A percentile compares a stretch with the other conserved stretches of the same genome.
Evolutionary conservation across 192 early-diverging fungal species (phyloP).

Genomic region (Gamsiella multidivaricata): DNA sequence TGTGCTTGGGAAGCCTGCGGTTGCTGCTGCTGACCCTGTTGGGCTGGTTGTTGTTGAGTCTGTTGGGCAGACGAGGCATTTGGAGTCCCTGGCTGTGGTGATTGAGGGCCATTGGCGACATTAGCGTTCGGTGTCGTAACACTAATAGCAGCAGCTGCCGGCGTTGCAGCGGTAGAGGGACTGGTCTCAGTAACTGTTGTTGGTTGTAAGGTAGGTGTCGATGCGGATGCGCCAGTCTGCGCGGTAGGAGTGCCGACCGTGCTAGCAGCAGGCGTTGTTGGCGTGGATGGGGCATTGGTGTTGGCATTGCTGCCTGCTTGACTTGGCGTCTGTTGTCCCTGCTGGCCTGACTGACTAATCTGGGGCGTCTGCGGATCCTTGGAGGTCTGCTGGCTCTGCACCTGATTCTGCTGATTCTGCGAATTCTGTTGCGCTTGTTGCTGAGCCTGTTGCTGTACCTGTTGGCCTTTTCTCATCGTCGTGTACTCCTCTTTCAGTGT

Average conservation of each 20-base stretch:
- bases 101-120: slow-evolving; percentile 30
- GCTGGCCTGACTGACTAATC: slow-evolving; percentile 9
- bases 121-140: slow-evolving; percentile 19
- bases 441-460: slow-evolving; percentile 33
- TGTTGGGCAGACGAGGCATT: slow-evolving; percentile 12
- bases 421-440: slow-evolving; percentile 25
- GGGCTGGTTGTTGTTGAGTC: slow-evolving; percentile 3
- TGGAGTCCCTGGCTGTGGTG: slow-evolving; percentile 37
- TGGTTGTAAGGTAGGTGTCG: slow-evolving; percentile 15
- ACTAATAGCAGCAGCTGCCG: slow-evolving; percentile 6
- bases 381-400: slow-evolving; percentile 32
- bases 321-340: slow-evolving; percentile 16
- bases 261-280: slow-evolving; percentile 47
- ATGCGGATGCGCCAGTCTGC: slow-evolving; percentile 27
- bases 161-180: slow-evolving; percentile 21
- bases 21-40: slow-evolving; percentile 10
- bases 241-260: slow-evolving; percentile 29
- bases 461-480: slow-evolving; percentile 68
- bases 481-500: slow-evolving; percentile 91
- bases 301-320: not conserved
- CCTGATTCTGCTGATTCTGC: slow-evolving; percentile 28
- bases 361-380: slow-evolving; percentile 13
- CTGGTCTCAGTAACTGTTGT: slow-evolving; percentile 18
- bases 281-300: slow-evolving; percentile 42
- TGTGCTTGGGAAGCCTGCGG: slow-evolving; percentile 6